Conservation (phyloP, 495 filamentous ascomycete genomes). For the Parathielavia hyrcaniae region DNA sequence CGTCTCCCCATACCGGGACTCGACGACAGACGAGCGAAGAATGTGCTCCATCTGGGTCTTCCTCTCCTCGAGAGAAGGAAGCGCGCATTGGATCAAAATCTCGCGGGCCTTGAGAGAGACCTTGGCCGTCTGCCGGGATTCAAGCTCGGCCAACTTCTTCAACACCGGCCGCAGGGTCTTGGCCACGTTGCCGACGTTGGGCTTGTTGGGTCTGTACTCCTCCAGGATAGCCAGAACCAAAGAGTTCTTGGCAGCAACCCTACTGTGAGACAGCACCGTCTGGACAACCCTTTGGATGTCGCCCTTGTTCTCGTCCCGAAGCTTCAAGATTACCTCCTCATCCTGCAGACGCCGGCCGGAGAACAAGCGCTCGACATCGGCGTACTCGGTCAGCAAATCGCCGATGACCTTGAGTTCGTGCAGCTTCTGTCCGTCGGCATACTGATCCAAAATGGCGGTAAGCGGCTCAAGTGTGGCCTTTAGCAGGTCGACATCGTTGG, state of each 20-base stretch:
- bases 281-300: slow-evolving; percentile 76
- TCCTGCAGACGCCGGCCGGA: slow-evolving; percentile 77
- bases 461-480: slow-evolving; percentile 72
- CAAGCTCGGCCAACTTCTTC: slow-evolving; percentile 82
- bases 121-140: slow-evolving; percentile 83
- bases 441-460: slow-evolving; percentile 71
- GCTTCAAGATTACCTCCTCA: slow-evolving; percentile 88
- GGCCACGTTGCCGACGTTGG: slow-evolving; percentile 75
- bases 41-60: slow-evolving; percentile 98
- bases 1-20: slow-evolving; percentile 93
- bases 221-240: slow-evolving; percentile 86
- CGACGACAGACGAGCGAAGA: slow-evolving; percentile 90
- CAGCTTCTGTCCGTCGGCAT: slow-evolving; percentile 80
- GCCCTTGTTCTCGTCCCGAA: slow-evolving; percentile 94
- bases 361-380: slow-evolving; percentile 77
- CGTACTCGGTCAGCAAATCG: slow-evolving; percentile 70
- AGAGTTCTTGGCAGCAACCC: slow-evolving; percentile 89
- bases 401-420: slow-evolving; percentile 84
- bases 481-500: slow-evolving; percentile 55
- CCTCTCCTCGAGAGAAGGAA: slow-evolving; percentile 92
- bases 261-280: slow-evolving; percentile 87
- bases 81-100: slow-evolving; percentile 90
- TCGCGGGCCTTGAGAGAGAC: slow-evolving; percentile 95
- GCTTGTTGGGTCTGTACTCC: slow-evolving; percentile 91
- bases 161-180: slow-evolving; percentile 82